Percentiles rank a stretch among this genome's conserved stretches.
These are phyloP conservation scores for Cinnamomum chago DNA, from an alignment of 164 flowering plant species.

Conservation along the genomic window DNA sequence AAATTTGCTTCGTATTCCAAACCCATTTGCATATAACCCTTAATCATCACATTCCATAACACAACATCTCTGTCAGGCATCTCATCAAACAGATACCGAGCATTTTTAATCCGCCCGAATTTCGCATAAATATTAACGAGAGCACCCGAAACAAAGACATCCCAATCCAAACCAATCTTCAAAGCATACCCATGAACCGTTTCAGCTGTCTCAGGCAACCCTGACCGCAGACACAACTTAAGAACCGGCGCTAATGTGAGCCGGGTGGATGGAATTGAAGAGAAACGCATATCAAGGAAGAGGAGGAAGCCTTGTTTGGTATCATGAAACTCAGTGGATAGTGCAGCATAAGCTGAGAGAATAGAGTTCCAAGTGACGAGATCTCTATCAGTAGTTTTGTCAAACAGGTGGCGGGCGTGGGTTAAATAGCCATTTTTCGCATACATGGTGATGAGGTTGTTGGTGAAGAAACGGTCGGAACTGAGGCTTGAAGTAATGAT, in stretches of 20 bases:
- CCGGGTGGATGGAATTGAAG: slow-evolving; percentile 14
- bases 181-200: slow-evolving; percentile 40
- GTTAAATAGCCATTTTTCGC: slow-evolving; percentile 35
- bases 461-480: slow-evolving; percentile 35
- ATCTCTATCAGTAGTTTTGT: slow-evolving; percentile 32
- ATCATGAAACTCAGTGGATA: slow-evolving; percentile 5
- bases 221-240: slow-evolving; percentile 36
- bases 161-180: slow-evolving; percentile 43
- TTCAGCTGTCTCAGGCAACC: slow-evolving; percentile 26
- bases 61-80: slow-evolving; percentile 41
- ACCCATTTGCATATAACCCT: slow-evolving; percentile 33
- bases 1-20: slow-evolving; percentile 21
- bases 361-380: slow-evolving; percentile 53
- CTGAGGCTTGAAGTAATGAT: slow-evolving; percentile 25
- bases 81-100: slow-evolving; percentile 34
- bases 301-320: slow-evolving; percentile 31
- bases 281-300: slow-evolving; percentile 23
- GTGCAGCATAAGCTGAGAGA: slow-evolving; percentile 36
- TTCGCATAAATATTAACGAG: slow-evolving; percentile 42
- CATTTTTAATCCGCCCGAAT: slow-evolving; percentile 26
- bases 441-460: slow-evolving; percentile 52
- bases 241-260: slow-evolving; percentile 47
- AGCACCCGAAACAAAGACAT: slow-evolving; percentile 40
- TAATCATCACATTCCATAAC: slow-evolving; percentile 54
- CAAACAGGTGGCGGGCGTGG: slow-evolving; percentile 45